Percentiles rank a stretch among this genome's conserved stretches.
These are phyloP conservation scores for Colletotrichum aenigma DNA, from an alignment of 2,329 filamentous ascomycete genomes.

Conservation along the genomic window DNA sequence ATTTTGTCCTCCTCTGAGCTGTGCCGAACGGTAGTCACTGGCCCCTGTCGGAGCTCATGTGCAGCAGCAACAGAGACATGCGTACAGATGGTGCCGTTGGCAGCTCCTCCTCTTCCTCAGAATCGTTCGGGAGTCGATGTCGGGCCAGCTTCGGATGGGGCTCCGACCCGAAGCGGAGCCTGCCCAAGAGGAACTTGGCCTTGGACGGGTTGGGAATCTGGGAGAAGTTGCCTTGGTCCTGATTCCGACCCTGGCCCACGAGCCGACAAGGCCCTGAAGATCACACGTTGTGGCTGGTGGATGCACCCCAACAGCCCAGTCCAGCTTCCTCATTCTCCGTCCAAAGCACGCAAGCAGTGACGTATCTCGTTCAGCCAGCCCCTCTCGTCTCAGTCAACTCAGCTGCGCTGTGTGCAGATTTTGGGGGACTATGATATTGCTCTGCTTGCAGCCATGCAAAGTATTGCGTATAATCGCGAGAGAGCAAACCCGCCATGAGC, in stretches of 20 bases:
- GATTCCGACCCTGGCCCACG: background rate
- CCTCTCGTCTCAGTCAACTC: background rate
- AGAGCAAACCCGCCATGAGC: background rate
- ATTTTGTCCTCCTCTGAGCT: background rate
- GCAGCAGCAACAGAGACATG: background rate
- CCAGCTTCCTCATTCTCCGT: constrained; percentile 8
- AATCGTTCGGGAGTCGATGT: background rate
- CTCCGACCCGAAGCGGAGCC: constrained; percentile 12
- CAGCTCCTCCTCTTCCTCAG: background rate
- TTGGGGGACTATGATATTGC: background rate
- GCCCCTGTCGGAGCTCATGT: background rate
- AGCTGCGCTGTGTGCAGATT: background rate
- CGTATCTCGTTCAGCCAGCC: background rate
- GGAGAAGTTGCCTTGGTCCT: background rate
- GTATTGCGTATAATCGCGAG: background rate
- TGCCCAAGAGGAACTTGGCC: background rate
- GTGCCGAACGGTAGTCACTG: background rate
- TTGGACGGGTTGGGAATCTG: background rate
- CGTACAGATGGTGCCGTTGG: background rate
- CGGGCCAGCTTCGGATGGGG: constrained; percentile 1
- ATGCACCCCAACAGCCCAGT: background rate
- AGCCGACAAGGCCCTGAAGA: background rate
- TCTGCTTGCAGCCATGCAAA: background rate
- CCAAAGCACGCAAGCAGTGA: constrained; percentile 14
- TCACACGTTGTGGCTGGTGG: constrained; percentile 8